A percentile compares a stretch with the other conserved stretches of the same genome.
These are phyloP conservation scores for Pezicula neosporulosa DNA, from an alignment of 2,329 filamentous ascomycete genomes.

Conservation along the genomic window DNA sequence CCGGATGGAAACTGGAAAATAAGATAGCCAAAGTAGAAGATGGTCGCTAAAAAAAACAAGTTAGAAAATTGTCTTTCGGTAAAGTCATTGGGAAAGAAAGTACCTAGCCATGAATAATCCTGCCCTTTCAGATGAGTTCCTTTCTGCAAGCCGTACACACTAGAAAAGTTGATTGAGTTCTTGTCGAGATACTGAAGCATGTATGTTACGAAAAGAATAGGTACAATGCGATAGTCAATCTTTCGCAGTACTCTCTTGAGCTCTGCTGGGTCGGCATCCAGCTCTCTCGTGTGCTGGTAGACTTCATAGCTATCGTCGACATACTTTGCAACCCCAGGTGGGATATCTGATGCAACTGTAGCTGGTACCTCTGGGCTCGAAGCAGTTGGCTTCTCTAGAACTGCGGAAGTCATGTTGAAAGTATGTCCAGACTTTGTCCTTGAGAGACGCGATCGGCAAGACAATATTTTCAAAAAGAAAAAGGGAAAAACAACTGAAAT, in stretches of 20 bases:
- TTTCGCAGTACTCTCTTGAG: conserved; percentile 44
- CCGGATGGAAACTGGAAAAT: conserved; percentile 41
- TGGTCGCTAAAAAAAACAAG: conserved; percentile 26
- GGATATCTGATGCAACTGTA: conserved; percentile 9
- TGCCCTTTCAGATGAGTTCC: conserved; percentile 44
- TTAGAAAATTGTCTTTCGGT: conserved; percentile 16
- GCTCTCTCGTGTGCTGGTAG: conserved; percentile 27
- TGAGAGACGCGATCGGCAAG: background rate
- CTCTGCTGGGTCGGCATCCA: conserved; percentile 20
- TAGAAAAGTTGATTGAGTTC: conserved; percentile 48
- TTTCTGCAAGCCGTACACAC: conserved; percentile 42
- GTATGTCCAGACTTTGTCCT: conserved; percentile 6
- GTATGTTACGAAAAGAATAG: conserved; percentile 54
- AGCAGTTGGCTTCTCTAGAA: conserved; percentile 12
- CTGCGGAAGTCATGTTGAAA: conserved; percentile 6
- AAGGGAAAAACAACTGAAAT: too few relatives aligned
- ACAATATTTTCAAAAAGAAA: too few relatives aligned
- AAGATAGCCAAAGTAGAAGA: conserved; percentile 50
- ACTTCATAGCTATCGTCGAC: conserved; percentile 34
- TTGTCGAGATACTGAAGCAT: conserved; percentile 62
- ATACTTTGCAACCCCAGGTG: conserved; percentile 16
- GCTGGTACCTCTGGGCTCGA: conserved; percentile 1
- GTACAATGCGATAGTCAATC: conserved; percentile 53
- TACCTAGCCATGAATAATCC: conserved; percentile 48
- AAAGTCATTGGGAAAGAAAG: background rate